A percentile compares a stretch with the other conserved stretches of the same genome.
These are phyloP conservation scores for Helotiales sp. DNA, from an alignment of 2,329 filamentous ascomycete genomes.

Conservation along the genomic window DNA sequence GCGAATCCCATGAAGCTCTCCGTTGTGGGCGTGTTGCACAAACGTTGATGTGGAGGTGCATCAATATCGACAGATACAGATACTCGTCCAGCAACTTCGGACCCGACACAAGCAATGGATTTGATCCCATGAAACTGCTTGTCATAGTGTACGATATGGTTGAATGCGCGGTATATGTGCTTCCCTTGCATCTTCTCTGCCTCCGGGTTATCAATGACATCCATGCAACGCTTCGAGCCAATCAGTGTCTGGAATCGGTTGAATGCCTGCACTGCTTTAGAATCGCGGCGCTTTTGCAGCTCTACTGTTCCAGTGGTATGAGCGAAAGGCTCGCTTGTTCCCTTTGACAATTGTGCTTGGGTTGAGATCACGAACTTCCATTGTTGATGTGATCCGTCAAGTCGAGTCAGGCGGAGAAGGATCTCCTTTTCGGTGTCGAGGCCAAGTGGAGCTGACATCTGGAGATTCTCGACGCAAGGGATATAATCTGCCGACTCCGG, in stretches of 20 bases:
- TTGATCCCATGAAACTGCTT: conserved; percentile 8
- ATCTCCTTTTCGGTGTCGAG: background rate
- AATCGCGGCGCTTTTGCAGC: background rate
- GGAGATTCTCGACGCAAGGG: background rate
- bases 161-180: conserved; percentile 12
- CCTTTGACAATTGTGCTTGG: too few species aligned
- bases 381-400: background rate
- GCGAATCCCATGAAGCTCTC: background rate
- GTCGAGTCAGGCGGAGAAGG: background rate
- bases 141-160: conserved; percentile 7
- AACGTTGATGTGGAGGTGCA: background rate
- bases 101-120: conserved; percentile 2
- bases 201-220: background rate
- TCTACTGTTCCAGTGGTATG: background rate
- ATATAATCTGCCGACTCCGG: background rate
- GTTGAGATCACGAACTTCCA: background rate
- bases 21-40: background rate
- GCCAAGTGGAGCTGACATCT: background rate
- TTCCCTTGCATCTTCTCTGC: conserved; percentile 7
- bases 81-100: conserved; percentile 5
- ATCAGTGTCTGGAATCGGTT: conserved; percentile 2
- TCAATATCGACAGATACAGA: background rate
- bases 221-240: background rate
- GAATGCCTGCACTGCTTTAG: background rate
- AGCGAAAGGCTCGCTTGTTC: background rate